Conservation (phyloP, 2,329 filamentous ascomycete genomes). For the Colletotrichum simmondsii region DNA sequence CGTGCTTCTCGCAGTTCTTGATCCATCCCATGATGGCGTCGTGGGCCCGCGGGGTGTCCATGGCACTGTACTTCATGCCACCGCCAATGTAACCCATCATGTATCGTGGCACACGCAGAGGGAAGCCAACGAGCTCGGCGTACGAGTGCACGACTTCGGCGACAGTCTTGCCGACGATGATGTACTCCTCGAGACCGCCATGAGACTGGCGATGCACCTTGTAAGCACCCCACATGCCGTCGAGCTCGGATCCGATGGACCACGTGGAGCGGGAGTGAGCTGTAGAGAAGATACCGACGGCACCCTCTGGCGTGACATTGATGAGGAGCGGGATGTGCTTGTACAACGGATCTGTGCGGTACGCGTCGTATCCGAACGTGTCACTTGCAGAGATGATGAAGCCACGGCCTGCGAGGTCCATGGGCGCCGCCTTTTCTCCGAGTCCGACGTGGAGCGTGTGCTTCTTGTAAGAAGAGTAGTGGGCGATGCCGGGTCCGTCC, state of each 20-base stretch:
- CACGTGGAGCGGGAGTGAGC: slow-evolving; percentile 73
- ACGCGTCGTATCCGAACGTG: slow-evolving; percentile 78
- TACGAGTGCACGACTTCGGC: slow-evolving; percentile 74
- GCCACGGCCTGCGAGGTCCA: slow-evolving; percentile 75
- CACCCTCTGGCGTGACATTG: slow-evolving; percentile 72
- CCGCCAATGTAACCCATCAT: slow-evolving; percentile 79
- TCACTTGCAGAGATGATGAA: slow-evolving; percentile 77
- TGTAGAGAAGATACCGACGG: slow-evolving; percentile 75
- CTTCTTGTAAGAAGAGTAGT: slow-evolving; percentile 72
- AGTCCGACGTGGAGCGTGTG: slow-evolving; percentile 75
- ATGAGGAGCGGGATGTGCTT: slow-evolving; percentile 81
- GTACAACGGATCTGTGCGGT: slow-evolving; percentile 78
- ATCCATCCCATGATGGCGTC: slow-evolving; percentile 71
- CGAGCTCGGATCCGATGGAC: slow-evolving; percentile 77
- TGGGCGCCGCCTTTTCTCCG: slow-evolving; percentile 78
- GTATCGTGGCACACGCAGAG: slow-evolving; percentile 75
- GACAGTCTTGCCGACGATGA: slow-evolving; percentile 73
- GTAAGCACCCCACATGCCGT: slow-evolving; percentile 80
- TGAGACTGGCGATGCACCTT: slow-evolving; percentile 80
- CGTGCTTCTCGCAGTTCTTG: slow-evolving; percentile 69
- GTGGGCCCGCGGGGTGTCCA: slow-evolving; percentile 62
- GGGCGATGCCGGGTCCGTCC: slow-evolving; percentile 70
- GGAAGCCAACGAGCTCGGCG: slow-evolving; percentile 75
- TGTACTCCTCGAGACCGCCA: slow-evolving; percentile 78
- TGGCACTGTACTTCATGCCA: slow-evolving; percentile 65